phyloP scores from a whole-genome alignment of 352 stramenopile genomes.

The Pythium phragmitis region DNA sequence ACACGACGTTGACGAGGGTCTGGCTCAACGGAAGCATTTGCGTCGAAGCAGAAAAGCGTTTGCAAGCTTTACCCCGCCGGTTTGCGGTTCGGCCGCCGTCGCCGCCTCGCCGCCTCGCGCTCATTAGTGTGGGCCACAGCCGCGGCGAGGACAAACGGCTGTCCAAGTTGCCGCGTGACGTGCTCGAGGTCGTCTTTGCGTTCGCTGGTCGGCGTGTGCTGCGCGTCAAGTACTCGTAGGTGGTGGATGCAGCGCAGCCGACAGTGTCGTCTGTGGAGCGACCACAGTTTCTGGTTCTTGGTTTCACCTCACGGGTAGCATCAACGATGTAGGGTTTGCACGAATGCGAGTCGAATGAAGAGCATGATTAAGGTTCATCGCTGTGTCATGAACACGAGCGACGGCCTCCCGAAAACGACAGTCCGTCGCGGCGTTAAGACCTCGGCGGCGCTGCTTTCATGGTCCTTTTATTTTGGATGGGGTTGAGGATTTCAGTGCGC shows the following conservation, averaged over 20 bases:
- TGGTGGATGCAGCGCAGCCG: neutral
- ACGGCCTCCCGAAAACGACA: no score
- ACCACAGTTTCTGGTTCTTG: no score
- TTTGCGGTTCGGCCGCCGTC: neutral
- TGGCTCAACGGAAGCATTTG: neutral
- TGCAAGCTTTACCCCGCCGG: neutral
- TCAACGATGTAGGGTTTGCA: no score
- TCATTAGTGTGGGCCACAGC: neutral
- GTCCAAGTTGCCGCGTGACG: slow-evolving; percentile 2
- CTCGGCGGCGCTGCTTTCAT: no score
- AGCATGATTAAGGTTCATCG: no score
- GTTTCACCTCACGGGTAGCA: no score
- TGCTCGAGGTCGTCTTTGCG: slow-evolving; percentile 4
- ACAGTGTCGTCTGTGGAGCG: no score
- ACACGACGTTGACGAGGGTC: neutral
- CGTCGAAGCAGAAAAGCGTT: neutral
- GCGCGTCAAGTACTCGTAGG: neutral
- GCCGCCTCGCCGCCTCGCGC: slow-evolving; percentile 6
- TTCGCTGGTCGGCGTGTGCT: slow-evolving; percentile 1
- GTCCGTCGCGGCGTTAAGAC: no score
- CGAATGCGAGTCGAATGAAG: no score
- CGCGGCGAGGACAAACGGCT: neutral
- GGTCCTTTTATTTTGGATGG: no score
- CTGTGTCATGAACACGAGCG: no score
- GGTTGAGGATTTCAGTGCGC: no score